Evolutionary conservation across 495 filamentous ascomycete genomes (phyloP).

Genomic region (Bacidia rubella): DNA sequence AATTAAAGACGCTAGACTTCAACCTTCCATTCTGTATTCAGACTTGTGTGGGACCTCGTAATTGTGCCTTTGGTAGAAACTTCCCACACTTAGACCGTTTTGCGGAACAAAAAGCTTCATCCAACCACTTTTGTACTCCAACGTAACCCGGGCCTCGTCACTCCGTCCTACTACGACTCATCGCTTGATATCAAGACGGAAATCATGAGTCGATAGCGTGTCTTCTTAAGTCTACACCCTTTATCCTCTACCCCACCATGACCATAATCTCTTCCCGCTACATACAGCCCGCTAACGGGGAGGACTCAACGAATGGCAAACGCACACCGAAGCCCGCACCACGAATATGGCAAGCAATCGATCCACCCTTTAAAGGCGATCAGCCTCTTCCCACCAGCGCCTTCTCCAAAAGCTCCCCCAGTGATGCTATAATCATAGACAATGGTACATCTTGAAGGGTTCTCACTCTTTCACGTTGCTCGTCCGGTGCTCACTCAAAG

Average conservation of each 20-base stretch:
- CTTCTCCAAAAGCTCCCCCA: slow-evolving; percentile 43
- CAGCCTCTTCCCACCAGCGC: slow-evolving; percentile 53
- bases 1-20: not conserved
- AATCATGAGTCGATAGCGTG: no score
- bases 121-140: no score
- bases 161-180: no score
- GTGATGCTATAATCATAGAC: slow-evolving; percentile 86
- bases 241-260: slow-evolving; percentile 24
- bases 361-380: slow-evolving; percentile 67
- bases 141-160: no score
- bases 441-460: slow-evolving; percentile 53
- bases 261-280: slow-evolving; percentile 35
- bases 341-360: slow-evolving; percentile 42
- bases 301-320: slow-evolving; percentile 25
- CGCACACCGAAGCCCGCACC: slow-evolving; percentile 35
- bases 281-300: slow-evolving; percentile 25
- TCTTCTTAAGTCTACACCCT: no score
- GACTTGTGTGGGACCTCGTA: no score
- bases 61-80: no score
- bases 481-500: not conserved
- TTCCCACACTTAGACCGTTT: no score
- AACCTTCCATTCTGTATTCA: no score
- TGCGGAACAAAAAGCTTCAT: no score
- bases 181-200: no score
- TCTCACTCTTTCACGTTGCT: not conserved